Evolutionary conservation across 352 stramenopile species (phyloP).

Genomic region (Phytophthora quininea): DNA sequence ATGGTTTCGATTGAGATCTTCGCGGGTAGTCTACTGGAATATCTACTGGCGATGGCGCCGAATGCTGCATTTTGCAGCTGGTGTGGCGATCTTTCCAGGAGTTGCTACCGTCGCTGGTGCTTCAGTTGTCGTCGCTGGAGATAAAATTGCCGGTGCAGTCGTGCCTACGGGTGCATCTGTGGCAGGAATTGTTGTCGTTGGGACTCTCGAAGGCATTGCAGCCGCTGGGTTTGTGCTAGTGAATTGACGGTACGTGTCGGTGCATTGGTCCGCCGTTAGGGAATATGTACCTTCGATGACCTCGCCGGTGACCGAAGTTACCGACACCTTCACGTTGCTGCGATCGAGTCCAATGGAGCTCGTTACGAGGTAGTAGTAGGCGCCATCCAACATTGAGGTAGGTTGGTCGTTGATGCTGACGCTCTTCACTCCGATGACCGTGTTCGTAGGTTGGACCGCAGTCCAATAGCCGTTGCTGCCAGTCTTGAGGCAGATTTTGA

Average conservation of each 20-base stretch:
- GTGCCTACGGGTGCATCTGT: background rate
- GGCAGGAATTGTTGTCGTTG: background rate
- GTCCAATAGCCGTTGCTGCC: constrained; percentile 46
- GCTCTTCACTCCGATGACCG: constrained; percentile 35
- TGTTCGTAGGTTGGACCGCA: constrained; percentile 49
- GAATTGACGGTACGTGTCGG: constrained; percentile 41
- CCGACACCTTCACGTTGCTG: constrained; percentile 21
- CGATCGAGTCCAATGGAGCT: constrained; percentile 26
- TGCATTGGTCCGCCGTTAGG: constrained; percentile 36
- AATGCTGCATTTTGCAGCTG: no score
- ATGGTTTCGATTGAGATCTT: no score
- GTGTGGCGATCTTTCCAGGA: no score
- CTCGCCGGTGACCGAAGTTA: constrained; percentile 39
- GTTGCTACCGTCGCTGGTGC: no score
- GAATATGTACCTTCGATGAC: constrained; percentile 35
- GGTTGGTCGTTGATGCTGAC: constrained; percentile 41
- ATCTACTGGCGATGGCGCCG: no score
- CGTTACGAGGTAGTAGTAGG: constrained; percentile 48
- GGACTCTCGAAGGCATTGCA: background rate
- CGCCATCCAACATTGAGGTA: constrained; percentile 30
- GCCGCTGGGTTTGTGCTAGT: background rate
- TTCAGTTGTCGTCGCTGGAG: background rate
- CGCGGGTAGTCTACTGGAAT: no score
- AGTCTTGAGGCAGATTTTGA: constrained; percentile 48
- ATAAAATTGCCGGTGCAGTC: background rate